Evolutionary conservation across 768 basidiomycete species (phyloP), one percentile per base, ranked within the genome.

Genomic region (Tylopilus intermedius): DNA sequence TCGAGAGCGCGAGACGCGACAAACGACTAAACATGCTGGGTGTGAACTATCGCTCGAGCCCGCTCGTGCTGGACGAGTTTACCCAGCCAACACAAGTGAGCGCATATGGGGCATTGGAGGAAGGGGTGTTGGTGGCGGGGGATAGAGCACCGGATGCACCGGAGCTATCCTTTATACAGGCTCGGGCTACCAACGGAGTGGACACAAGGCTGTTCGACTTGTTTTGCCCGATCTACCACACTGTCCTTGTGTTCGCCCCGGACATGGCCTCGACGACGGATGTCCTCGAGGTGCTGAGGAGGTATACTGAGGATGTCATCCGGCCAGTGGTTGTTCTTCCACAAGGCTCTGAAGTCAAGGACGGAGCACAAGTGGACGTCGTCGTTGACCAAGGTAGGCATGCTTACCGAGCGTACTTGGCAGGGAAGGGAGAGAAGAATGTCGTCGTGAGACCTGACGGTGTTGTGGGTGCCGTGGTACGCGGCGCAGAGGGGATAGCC

Each of bases 91-190:
- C 24, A 8, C 58, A 50, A 0, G 45, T 54, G 41, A 46, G 30
- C 26, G 51, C 63, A 6, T 64, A 64, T 9, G 49, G 56, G 18
- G 4, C 48, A 10, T 22, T 64, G 8, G 55, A 62, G 4, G 67
- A 71, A 41, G 64, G 58, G 0, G 57, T 50, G 8, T 39, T 76
- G 5, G 58, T 64, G 1, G 77, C 76, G 5, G 76, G 77, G 0
- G 77, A 79, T 57, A 66, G 76, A 33, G 75, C 75, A 8, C 75
- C 75, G 0, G 75, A 77, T 52, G 74, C 76, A 2, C 64, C 74
- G 0, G 68, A 54, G 13, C 60, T 77, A 0, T 67, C 54, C 11
- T 59, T 76, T 21, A 51, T 67, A 2, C 22, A 47, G 50, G 14
- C 4, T 52, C 14, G 14, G 35, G 14, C 35, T 15, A 37, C 15